Conservation (phyloP, 345 rosid species). For the Heritiera fomes region DNA sequence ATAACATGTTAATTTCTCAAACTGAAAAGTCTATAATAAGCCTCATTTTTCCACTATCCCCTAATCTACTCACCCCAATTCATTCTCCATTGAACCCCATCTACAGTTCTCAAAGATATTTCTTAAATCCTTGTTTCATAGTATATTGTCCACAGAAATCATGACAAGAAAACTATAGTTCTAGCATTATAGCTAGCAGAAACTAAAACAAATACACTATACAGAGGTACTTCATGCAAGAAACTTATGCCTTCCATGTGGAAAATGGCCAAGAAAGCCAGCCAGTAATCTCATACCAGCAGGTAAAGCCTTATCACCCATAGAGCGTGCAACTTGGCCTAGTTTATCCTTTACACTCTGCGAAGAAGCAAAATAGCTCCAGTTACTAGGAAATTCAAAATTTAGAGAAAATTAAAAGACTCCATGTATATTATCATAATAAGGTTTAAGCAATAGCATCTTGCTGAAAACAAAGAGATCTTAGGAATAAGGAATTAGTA, state of each 20-base stretch:
- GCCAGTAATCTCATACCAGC: slow-evolving; percentile 42
- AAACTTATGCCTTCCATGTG: not conserved
- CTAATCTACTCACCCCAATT: not conserved
- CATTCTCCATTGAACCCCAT: not conserved
- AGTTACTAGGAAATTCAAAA: not conserved
- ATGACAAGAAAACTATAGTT: not conserved
- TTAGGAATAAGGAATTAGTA: not conserved
- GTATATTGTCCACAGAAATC: not conserved
- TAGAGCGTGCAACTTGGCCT: slow-evolving; percentile 54
- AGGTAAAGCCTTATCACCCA: slow-evolving; percentile 32
- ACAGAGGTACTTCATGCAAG: not conserved
- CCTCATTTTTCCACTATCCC: not conserved
- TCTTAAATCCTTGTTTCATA: not conserved
- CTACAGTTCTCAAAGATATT: not conserved
- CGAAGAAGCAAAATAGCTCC: not conserved
- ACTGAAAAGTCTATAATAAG: not conserved
- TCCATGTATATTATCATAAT: not conserved
- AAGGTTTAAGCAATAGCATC: not conserved
- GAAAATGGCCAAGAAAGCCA: not conserved
- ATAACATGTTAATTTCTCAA: not conserved
- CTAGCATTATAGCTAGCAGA: not conserved
- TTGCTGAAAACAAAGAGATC: not conserved
- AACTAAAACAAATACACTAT: not conserved
- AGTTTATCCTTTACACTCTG: slow-evolving; percentile 57
- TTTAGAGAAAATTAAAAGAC: slow-evolving; percentile 6